Base-by-base conservation (phyloP, 768 basidiomycete genomes). In the Lactarius vividus region DNA sequence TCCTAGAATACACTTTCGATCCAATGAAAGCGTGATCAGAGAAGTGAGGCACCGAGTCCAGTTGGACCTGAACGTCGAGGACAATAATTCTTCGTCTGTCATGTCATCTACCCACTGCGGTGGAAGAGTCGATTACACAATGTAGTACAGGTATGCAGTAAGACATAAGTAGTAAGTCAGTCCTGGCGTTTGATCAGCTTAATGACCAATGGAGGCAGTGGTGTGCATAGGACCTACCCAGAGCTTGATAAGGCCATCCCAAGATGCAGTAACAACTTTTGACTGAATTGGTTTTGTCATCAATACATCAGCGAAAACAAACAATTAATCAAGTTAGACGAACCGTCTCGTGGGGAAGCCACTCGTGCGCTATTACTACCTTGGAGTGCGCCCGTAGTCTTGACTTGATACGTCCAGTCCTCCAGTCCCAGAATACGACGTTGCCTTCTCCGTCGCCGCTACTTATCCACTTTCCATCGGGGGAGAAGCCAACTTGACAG, bases 351-450 rank as follows among this genome's bases (percentile, higher is more conserved):
- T 99, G 96, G 59, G 96, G 97, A 65, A 99, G 78, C 97, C 97
- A 99, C 74, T 93, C 93, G 73, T 99, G 97, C 26, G 94, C 86
- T 72, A 99, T 98, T 59, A 98, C 92, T n/a, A 97, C 96, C 78
- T 98, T 94, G 15, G 84, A 87, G 76, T 98, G 97, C 3, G 93
- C 94, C 69, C 87, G 86, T 62, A 98, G 77, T 44, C 93, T 82
- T 62, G 91, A 94, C 79, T 96, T 93, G 76, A 98, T 95, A 69
- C 93, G 87, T 1, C 95, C 92, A n/a, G 89, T 96, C 79, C 97
- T 98, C 92, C 94, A 99, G 76, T 98, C 97, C 97, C 97, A 99
- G 77, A 98, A 96, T 3, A 98, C 91, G 52, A 99, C 83, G 75
- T 97, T 95, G 10, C 97, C 97, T 71, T 89, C 88, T 11, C 92